These are phyloP conservation scores for Tetrahymena elliotti DNA, from an alignment of 73 alveolate species.

Conservation along the genomic window DNA sequence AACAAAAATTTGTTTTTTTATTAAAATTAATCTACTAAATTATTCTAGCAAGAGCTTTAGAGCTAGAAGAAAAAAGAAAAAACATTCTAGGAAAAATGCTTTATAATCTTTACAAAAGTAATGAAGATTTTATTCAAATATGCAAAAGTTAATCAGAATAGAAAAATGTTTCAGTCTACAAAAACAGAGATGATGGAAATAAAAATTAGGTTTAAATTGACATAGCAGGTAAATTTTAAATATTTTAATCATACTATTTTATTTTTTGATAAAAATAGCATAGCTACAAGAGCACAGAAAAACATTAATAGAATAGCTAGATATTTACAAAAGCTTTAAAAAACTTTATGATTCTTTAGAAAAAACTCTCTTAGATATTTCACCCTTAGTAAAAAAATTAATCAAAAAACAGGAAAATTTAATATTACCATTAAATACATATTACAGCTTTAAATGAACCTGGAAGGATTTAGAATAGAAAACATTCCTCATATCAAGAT, in stretches of 20 bases:
- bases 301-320: not conserved
- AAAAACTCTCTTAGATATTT: not conserved
- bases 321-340: not conserved
- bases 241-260: not conserved
- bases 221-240: not conserved
- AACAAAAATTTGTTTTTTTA: too few relatives aligned
- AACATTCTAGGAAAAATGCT: not conserved
- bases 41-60: not conserved
- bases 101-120: not conserved
- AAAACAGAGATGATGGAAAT: not conserved
- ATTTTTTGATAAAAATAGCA: not conserved
- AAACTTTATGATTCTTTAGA: not conserved
- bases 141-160: not conserved
- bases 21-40: not conserved
- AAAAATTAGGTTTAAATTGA: not conserved
- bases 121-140: not conserved
- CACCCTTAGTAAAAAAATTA: not conserved
- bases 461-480: not conserved
- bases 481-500: not conserved
- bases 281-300: not conserved
- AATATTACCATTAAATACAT: too few relatives aligned
- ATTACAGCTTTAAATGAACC: not conserved
- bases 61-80: not conserved
- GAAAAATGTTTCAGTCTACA: not conserved
- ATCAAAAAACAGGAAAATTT: not conserved